Conservation (phyloP, 306 rosid genomes). For the Mimosa bimucronata region DNA sequence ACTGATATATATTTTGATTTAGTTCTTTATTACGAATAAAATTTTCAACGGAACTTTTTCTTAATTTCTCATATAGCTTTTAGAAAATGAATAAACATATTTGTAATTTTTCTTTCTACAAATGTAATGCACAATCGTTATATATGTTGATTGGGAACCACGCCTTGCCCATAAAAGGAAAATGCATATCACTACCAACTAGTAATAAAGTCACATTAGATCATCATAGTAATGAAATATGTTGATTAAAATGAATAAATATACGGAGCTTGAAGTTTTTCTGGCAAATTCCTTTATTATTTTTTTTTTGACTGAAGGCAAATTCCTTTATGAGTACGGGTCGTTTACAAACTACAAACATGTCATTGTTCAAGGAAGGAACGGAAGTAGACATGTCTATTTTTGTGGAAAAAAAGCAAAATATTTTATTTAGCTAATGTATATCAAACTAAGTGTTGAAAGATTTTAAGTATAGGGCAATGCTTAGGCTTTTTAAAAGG, state of each 20-base stretch:
- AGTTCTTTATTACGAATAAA: too few species aligned
- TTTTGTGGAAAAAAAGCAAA: background rate
- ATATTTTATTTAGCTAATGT: too few species aligned
- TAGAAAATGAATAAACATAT: too few species aligned
- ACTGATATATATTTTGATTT: too few species aligned
- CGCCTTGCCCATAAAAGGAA: background rate
- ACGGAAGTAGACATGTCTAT: background rate
- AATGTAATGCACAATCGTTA: background rate
- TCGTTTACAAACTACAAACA: background rate
- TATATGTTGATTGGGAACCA: background rate
- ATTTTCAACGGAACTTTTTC: too few species aligned
- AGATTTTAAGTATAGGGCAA: background rate
- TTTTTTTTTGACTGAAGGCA: too few species aligned
- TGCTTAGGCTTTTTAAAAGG: background rate
- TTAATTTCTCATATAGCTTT: too few species aligned
- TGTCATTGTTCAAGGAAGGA: background rate
- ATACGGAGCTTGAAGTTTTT: too few species aligned
- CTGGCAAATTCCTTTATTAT: too few species aligned
- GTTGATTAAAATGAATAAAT: background rate
- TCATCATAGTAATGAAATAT: background rate
- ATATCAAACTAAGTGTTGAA: background rate
- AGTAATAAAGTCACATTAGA: background rate
- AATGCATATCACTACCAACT: background rate
- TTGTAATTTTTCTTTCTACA: background rate
- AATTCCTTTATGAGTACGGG: background rate